Percentiles rank a stretch among this genome's conserved stretches.
phyloP scores from a whole-genome alignment of 371 early-diverging fungal species.

The Nematocida ironsii region DNA sequence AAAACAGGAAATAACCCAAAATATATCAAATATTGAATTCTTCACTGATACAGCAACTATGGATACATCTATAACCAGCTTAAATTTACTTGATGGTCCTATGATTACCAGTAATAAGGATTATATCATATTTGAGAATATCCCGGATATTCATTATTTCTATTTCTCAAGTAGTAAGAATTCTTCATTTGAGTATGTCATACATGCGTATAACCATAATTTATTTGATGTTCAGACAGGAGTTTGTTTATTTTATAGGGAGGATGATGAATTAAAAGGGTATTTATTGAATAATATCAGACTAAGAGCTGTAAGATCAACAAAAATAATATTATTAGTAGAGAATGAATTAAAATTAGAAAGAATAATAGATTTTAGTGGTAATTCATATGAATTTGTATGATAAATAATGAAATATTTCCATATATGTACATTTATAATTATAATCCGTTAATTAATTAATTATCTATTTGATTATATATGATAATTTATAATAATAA shows the following conservation, averaged over 20 bases:
- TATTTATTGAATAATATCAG: constrained; percentile 34
- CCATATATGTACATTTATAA: no score
- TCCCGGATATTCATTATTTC: neutral
- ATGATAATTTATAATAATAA: no score
- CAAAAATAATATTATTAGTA: neutral
- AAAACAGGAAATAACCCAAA: constrained; percentile 4
- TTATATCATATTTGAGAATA: constrained; percentile 33
- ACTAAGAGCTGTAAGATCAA: constrained; percentile 12
- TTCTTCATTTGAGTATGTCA: neutral
- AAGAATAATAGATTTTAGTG: constrained; percentile 16
- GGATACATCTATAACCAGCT: neutral
- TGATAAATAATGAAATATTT: no score
- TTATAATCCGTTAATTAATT: no score
- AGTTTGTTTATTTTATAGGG: constrained; percentile 25
- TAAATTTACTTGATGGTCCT: constrained; percentile 6
- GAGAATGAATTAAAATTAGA: neutral
- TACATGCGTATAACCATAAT: constrained; percentile 39
- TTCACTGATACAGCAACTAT: constrained; percentile 1
- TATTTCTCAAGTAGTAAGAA: constrained; percentile 13
- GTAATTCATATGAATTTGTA: constrained; percentile 1
- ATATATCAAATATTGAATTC: neutral
- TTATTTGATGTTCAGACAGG: constrained; percentile 24
- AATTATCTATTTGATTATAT: no score
- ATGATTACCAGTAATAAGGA: neutral
- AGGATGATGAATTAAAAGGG: neutral